A percentile compares a stretch with the other conserved stretches of the same genome.
Evolutionary conservation across 257 asterid species (phyloP).

Genomic region (Ophiorrhiza pumila): DNA sequence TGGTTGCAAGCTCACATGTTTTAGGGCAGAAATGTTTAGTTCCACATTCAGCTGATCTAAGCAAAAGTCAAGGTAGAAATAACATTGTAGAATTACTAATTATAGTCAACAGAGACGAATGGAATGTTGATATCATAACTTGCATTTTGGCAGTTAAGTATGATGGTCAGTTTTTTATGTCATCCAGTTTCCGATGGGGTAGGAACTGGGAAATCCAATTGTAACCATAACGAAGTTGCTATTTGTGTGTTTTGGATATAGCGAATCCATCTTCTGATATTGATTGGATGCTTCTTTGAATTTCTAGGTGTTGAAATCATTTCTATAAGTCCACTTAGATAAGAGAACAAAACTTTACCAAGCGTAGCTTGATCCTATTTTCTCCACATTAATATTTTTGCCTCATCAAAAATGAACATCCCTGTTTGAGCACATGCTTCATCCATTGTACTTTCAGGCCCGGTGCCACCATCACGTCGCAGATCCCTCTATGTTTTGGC

Average conservation of each 20-base stretch:
- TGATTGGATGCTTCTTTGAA: not conserved
- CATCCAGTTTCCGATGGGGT: not conserved
- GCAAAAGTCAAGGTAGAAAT: not conserved
- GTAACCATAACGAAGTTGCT: not conserved
- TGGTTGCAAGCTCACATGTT: not conserved
- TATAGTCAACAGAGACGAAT: not conserved
- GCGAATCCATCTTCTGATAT: not conserved
- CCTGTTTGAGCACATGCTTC: constrained; percentile 10
- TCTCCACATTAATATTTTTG: not conserved
- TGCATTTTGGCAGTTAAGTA: not conserved
- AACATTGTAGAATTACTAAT: not conserved
- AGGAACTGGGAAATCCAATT: not conserved
- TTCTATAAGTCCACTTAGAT: not conserved
- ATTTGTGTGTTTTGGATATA: not conserved
- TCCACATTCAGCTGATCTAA: constrained; percentile 3
- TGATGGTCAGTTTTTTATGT: not conserved
- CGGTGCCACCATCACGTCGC: constrained; percentile 77
- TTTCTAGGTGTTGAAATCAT: not conserved
- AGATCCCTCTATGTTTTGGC: constrained; percentile 91
- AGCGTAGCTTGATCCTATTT: not conserved
- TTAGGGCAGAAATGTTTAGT: not conserved
- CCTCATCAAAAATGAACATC: not conserved
- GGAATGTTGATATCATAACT: not conserved
- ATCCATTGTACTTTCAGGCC: constrained; percentile 49
- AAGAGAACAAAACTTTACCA: not conserved